Evolutionary conservation across 208 protist species (phyloP).

Genomic region (Trypanosoma scelopori): DNA sequence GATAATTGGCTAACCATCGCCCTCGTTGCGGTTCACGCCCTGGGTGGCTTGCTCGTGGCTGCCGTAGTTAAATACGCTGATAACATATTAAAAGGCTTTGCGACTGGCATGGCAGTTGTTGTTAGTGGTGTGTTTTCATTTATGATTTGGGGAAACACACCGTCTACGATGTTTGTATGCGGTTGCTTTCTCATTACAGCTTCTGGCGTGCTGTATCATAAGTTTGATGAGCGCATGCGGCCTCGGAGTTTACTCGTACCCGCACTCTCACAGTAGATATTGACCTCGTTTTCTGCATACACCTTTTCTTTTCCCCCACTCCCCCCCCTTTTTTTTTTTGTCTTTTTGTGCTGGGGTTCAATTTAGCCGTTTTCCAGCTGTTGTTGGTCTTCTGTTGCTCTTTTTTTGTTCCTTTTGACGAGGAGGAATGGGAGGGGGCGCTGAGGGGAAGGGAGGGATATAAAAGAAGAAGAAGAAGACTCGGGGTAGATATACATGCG

Average conservation of each 20-base stretch:
- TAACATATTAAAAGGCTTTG: conserved; percentile 87
- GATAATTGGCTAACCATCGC: conserved; percentile 50
- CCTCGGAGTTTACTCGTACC: neutral
- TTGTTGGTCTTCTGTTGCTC: no score
- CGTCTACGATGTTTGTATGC: conserved; percentile 41
- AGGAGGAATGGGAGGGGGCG: no score
- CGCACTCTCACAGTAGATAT: neutral
- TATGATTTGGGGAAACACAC: conserved; percentile 49
- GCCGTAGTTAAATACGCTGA: conserved; percentile 85
- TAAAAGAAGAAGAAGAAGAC: no score
- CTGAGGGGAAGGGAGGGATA: no score
- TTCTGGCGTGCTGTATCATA: conserved; percentile 62
- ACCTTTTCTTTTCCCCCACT: no score
- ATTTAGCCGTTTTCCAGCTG: no score
- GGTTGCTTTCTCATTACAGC: conserved; percentile 55
- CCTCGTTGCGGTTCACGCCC: conserved; percentile 69
- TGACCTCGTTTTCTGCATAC: no score
- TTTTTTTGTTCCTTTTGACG: no score
- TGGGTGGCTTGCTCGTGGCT: conserved; percentile 79
- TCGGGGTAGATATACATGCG: no score
- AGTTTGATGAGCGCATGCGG: conserved; percentile 29
- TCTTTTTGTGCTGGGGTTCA: no score
- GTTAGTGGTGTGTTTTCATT: conserved; percentile 66
- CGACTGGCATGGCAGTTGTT: conserved; percentile 74
- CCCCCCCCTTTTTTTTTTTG: no score